Evolutionary conservation across 805 yeast genomes (phyloP).

Genomic region (Candida caryicola): DNA sequence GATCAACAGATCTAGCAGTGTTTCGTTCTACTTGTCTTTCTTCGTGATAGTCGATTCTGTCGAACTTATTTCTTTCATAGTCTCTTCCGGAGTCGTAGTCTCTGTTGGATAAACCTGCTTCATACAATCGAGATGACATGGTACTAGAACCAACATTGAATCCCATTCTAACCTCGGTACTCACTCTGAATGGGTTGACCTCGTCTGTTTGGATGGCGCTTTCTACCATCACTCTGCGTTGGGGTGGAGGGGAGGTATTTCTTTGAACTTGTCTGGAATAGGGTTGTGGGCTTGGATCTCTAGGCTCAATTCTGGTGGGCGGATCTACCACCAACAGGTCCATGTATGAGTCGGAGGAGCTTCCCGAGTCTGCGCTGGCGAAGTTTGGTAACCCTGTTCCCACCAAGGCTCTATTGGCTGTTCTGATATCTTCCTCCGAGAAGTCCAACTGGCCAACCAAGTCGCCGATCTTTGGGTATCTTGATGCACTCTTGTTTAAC

Average conservation of each 20-base stretch:
- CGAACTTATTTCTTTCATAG: background rate
- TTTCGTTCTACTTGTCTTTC: background rate
- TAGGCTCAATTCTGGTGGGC: constrained; percentile 5
- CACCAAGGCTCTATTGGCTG: constrained; percentile 65
- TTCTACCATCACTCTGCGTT: constrained; percentile 7
- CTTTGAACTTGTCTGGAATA: background rate
- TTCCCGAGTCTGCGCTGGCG: constrained; percentile 36
- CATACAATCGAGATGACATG: constrained; percentile 2
- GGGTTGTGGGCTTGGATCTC: background rate
- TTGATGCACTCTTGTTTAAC: constrained; percentile 51
- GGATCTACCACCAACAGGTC: constrained; percentile 14
- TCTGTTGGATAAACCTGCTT: background rate
- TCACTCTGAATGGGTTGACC: constrained; percentile 7
- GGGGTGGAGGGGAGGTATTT: background rate
- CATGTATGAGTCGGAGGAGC: constrained; percentile 11
- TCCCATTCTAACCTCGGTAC: constrained; percentile 1
- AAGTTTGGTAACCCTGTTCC: constrained; percentile 80
- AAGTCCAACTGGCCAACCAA: constrained; percentile 64
- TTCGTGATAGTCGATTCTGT: background rate
- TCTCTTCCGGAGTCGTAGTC: background rate
- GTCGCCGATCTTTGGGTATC: constrained; percentile 59
- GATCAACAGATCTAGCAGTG: constrained; percentile 1
- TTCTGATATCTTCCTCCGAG: constrained; percentile 62
- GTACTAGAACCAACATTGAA: constrained; percentile 7
- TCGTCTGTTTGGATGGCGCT: constrained; percentile 8